Percentiles rank a stretch among this genome's conserved stretches.
phyloP scores from a whole-genome alignment of 2,329 filamentous ascomycete species.

The Talaromyces albobiverticillius region DNA sequence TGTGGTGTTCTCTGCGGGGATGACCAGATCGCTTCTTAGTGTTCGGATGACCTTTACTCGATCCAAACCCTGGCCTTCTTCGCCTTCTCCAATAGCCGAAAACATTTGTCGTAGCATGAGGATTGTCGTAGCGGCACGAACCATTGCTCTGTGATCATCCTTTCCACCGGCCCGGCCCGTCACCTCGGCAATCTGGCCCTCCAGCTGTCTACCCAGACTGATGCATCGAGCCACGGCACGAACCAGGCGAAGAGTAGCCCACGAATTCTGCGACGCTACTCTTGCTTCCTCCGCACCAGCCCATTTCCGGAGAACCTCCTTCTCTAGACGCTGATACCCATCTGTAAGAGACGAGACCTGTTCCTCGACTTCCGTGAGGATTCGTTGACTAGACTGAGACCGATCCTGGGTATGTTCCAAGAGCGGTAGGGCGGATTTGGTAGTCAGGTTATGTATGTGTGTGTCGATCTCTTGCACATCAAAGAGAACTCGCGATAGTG shows the following conservation, averaged over 20 bases:
- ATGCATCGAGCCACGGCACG: constrained; percentile 75
- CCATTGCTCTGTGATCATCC: constrained; percentile 73
- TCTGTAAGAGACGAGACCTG: constrained; percentile 79
- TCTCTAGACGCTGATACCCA: constrained; percentile 80
- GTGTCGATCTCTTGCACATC: constrained; percentile 97
- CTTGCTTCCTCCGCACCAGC: constrained; percentile 81
- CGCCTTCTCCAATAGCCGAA: constrained; percentile 62
- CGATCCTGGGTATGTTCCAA: constrained; percentile 74
- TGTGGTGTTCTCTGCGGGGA: constrained; percentile 71
- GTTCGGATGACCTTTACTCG: constrained; percentile 69
- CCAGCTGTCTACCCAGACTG: constrained; percentile 78
- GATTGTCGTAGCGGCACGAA: constrained; percentile 78
- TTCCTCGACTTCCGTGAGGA: constrained; percentile 72
- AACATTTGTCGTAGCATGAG: constrained; percentile 73
- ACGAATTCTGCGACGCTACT: constrained; percentile 71
- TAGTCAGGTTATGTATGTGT: constrained; percentile 86
- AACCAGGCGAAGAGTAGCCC: constrained; percentile 74
- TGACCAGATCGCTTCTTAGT: constrained; percentile 66
- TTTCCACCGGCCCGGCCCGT: constrained; percentile 47
- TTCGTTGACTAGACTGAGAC: constrained; percentile 66
- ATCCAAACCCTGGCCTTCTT: constrained; percentile 75
- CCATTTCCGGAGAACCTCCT: constrained; percentile 81
- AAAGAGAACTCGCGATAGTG: constrained; percentile 88
- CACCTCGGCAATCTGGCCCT: constrained; percentile 77
- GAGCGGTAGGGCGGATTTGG: constrained; percentile 76